phyloP scores from a whole-genome alignment of 257 asterid genomes.

The Nicotiana otophora region DNA sequence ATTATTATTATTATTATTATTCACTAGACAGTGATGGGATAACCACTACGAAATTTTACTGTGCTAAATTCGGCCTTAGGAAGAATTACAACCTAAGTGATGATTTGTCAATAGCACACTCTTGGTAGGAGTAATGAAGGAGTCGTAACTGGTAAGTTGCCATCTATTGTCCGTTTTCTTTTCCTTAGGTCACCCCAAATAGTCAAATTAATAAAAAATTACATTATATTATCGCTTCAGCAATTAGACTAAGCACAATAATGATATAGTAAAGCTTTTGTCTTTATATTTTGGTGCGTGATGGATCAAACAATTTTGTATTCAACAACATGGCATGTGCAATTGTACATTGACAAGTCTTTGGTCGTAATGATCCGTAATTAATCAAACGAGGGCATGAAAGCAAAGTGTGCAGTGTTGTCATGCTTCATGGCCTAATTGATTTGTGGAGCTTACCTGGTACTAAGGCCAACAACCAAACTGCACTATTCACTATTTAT shows the following conservation, averaged over 20 bases:
- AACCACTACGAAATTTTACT: too few species aligned
- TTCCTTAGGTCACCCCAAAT: neutral
- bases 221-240: neutral
- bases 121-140: neutral
- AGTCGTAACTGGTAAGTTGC: neutral
- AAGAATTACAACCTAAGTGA: neutral
- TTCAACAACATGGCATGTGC: neutral
- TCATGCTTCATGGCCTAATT: too few species aligned
- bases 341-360: neutral
- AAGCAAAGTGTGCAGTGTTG: too few species aligned
- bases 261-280: neutral
- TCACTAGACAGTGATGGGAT: too few species aligned
- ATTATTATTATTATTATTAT: too few species aligned
- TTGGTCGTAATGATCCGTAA: neutral
- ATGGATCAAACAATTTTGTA: neutral
- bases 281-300: neutral
- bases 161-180: neutral
- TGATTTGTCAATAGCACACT: neutral
- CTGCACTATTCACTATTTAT: too few species aligned
- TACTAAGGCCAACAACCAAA: too few species aligned
- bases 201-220: neutral
- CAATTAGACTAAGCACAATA: neutral
- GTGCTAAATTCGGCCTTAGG: too few species aligned
- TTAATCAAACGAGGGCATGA: too few species aligned
- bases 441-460: too few species aligned